Conservation (phyloP, 2,329 filamentous ascomycete species). For the Hawksworthiomyces lignivorus region DNA sequence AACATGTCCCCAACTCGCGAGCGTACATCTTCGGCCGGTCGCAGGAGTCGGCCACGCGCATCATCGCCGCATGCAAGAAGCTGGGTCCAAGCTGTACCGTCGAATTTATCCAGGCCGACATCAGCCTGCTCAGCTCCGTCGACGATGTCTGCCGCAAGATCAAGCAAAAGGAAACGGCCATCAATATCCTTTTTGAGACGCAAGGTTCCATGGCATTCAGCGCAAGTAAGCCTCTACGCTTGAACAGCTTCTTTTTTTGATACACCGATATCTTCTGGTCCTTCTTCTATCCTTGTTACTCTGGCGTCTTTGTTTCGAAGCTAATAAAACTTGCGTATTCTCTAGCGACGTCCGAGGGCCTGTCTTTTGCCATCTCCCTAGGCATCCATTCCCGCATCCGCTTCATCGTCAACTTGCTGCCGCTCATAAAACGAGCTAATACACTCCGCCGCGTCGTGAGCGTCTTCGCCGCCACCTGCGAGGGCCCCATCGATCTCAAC, state of each 20-base stretch:
- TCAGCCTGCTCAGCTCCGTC: constrained; percentile 38
- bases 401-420: constrained; percentile 49
- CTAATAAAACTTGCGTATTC: too few species aligned
- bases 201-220: constrained; percentile 3
- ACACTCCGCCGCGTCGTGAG: constrained; percentile 44
- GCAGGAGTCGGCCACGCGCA: constrained; percentile 29
- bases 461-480: constrained; percentile 46
- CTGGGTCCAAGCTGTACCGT: constrained; percentile 37
- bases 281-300: too few species aligned
- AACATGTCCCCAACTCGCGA: constrained; percentile 28
- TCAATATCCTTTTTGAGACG: constrained; percentile 26
- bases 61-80: constrained; percentile 32
- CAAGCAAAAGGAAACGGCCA: constrained; percentile 36
- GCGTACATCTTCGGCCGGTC: constrained; percentile 43
- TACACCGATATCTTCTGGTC: too few species aligned
- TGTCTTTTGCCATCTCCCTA: constrained; percentile 44
- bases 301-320: too few species aligned
- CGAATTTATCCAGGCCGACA: constrained; percentile 38
- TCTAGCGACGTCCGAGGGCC: constrained; percentile 52
- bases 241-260: too few species aligned
- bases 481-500: constrained; percentile 26
- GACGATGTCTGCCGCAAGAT: constrained; percentile 44
- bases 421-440: constrained; percentile 38
- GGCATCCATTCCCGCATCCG: constrained; percentile 51
- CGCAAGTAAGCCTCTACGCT: too few species aligned